Conservation (phyloP, 352 stramenopile genomes). For the Phytopythium delawarense region DNA sequence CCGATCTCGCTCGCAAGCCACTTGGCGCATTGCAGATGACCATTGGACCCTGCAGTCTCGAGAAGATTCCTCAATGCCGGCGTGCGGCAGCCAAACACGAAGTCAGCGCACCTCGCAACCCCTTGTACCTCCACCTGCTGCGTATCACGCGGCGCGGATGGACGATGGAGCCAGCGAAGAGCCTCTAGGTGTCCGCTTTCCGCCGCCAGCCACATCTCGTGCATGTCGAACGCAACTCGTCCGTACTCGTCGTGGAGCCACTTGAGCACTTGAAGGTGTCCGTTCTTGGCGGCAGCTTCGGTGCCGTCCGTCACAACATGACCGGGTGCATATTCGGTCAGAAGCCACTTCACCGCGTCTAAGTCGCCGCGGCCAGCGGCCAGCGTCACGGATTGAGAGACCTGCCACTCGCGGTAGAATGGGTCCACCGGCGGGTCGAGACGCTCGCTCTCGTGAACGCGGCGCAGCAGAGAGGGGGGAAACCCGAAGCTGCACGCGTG, state of each 20-base stretch:
- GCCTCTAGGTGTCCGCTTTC: conserved; percentile 12
- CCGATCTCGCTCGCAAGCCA: neutral
- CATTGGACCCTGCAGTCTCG: neutral
- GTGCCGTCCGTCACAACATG: neutral
- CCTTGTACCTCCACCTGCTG: neutral
- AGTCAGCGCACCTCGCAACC: neutral
- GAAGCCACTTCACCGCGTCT: neutral
- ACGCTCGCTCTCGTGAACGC: neutral
- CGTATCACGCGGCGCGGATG: too few species aligned
- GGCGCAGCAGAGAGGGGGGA: neutral
- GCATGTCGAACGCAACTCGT: conserved; percentile 17
- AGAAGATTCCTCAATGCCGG: neutral
- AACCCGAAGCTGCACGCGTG: neutral
- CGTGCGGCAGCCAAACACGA: neutral
- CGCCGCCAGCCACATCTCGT: conserved; percentile 16
- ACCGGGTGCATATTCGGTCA: neutral
- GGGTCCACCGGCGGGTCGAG: conserved; percentile 1
- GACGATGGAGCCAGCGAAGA: neutral
- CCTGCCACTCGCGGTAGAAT: conserved; percentile 2
- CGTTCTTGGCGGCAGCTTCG: conserved; percentile 8
- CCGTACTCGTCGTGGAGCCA: conserved; percentile 15
- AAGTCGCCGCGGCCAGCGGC: neutral
- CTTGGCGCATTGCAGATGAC: neutral
- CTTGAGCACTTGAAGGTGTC: conserved; percentile 11
- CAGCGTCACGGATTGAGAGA: neutral